These are phyloP conservation scores for Aspergillus novofumigatus DNA, from an alignment of 2,329 filamentous ascomycete species.

Conservation along the genomic window DNA sequence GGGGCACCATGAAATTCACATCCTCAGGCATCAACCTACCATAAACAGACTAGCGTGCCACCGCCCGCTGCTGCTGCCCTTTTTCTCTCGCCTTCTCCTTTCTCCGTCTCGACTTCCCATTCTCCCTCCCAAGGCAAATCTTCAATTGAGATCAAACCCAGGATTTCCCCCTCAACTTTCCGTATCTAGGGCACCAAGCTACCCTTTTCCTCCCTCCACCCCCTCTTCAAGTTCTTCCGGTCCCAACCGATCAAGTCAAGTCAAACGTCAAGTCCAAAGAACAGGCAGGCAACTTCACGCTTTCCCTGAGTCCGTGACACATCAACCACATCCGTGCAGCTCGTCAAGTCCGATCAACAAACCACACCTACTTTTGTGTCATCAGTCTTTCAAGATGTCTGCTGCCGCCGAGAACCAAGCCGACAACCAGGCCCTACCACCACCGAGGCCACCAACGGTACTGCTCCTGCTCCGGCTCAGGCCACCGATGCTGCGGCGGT, in stretches of 20 bases:
- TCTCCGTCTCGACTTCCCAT: slow-evolving; percentile 16
- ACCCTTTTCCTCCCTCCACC: slow-evolving; percentile 61
- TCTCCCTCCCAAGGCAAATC: slow-evolving; percentile 22
- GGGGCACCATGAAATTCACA: neutral
- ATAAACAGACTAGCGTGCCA: slow-evolving; percentile 8
- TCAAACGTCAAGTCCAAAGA: slow-evolving; percentile 11
- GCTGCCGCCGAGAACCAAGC: slow-evolving; percentile 66
- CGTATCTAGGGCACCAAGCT: slow-evolving; percentile 83
- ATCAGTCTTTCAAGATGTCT: slow-evolving; percentile 69
- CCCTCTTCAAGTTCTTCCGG: slow-evolving; percentile 54
- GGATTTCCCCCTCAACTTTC: slow-evolving; percentile 22
- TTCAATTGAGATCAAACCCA: slow-evolving; percentile 14
- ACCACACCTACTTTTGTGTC: slow-evolving; percentile 31
- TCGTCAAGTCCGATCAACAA: slow-evolving; percentile 29
- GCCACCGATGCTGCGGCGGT: slow-evolving; percentile 83
- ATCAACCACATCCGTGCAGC: slow-evolving; percentile 30
- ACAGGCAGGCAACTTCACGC: slow-evolving; percentile 40
- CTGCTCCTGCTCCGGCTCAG: slow-evolving; percentile 66
- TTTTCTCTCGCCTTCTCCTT: slow-evolving; percentile 23
- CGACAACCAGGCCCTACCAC: slow-evolving; percentile 61
- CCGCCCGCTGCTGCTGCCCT: slow-evolving; percentile 14
- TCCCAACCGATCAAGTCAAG: slow-evolving; percentile 12
- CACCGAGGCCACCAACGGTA: slow-evolving; percentile 54
- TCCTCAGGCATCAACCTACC: slow-evolving; percentile 8
- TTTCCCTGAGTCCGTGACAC: slow-evolving; percentile 63